A percentile compares a stretch with the other conserved stretches of the same genome.
Evolutionary conservation across 352 stramenopile species (phyloP).

Genomic region (Albugo candida): DNA sequence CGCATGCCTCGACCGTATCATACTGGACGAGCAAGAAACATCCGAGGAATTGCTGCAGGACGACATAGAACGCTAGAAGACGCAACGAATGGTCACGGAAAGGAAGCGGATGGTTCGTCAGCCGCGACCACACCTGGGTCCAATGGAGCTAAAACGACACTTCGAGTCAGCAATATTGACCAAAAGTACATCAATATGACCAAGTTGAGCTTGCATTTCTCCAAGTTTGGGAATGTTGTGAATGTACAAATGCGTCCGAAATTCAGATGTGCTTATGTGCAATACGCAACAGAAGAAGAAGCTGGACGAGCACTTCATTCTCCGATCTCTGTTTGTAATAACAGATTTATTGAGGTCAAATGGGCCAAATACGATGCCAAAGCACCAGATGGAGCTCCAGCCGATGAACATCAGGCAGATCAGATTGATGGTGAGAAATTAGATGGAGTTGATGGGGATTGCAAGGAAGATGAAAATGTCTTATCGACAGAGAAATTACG

Average conservation of each 20-base stretch:
- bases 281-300: constrained; percentile 66
- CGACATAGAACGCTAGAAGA: constrained; percentile 6
- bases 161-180: constrained; percentile 71
- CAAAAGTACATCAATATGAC: constrained; percentile 81
- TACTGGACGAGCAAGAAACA: constrained; percentile 18
- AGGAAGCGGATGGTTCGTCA: neutral
- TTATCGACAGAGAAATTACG: constrained; percentile 58
- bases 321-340: constrained; percentile 75
- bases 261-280: constrained; percentile 66
- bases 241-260: constrained; percentile 77
- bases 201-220: constrained; percentile 72
- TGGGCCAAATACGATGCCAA: constrained; percentile 69
- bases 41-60: constrained; percentile 6
- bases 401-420: constrained; percentile 13
- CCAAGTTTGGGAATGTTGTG: constrained; percentile 76
- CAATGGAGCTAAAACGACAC: constrained; percentile 17
- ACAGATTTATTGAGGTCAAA: constrained; percentile 78
- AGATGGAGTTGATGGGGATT: constrained; percentile 1
- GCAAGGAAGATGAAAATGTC: constrained; percentile 19
- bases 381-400: constrained; percentile 27
- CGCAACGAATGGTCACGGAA: constrained; percentile 3
- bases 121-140: neutral
- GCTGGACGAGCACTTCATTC: constrained; percentile 76
- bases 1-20: constrained; percentile 25
- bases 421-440: neutral